These are phyloP conservation scores for Trichoderma asperelloides DNA, from an alignment of 495 filamentous ascomycete genomes.

Conservation along the genomic window DNA sequence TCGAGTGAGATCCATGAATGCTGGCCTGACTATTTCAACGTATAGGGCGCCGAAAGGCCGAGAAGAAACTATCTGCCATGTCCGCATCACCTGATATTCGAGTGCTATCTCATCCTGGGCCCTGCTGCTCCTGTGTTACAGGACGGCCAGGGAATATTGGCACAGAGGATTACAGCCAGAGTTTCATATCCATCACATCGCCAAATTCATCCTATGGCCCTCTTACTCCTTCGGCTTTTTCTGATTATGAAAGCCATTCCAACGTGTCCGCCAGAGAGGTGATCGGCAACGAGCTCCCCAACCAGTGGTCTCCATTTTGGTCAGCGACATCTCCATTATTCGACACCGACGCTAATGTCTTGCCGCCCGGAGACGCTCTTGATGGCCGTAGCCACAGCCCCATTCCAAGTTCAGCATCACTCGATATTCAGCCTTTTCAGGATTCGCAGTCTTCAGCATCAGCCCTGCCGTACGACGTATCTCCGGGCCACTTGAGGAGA, in stretches of 20 bases:
- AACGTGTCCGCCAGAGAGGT: background rate
- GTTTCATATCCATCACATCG: background rate
- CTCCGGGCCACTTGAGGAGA: background rate
- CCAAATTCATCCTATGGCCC: background rate
- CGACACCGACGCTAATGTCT: background rate
- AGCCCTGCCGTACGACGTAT: background rate
- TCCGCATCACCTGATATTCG: background rate
- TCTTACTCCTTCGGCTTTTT: background rate
- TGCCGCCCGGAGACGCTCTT: background rate
- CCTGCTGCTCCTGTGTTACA: background rate
- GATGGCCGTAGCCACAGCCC: background rate
- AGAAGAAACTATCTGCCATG: background rate
- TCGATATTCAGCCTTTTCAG: background rate
- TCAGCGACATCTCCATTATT: background rate
- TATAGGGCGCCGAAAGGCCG: background rate
- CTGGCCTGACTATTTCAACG: background rate
- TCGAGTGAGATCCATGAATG: background rate
- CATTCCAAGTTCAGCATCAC: background rate
- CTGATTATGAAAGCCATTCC: background rate
- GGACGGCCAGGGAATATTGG: background rate
- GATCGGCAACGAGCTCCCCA: background rate
- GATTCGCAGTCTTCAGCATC: background rate
- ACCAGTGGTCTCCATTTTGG: background rate
- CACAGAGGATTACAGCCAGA: background rate
- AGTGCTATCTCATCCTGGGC: background rate